Evolutionary conservation across 345 rosid species (phyloP), one percentile per base, ranked within the genome.

Genomic region (Populus simonii): DNA sequence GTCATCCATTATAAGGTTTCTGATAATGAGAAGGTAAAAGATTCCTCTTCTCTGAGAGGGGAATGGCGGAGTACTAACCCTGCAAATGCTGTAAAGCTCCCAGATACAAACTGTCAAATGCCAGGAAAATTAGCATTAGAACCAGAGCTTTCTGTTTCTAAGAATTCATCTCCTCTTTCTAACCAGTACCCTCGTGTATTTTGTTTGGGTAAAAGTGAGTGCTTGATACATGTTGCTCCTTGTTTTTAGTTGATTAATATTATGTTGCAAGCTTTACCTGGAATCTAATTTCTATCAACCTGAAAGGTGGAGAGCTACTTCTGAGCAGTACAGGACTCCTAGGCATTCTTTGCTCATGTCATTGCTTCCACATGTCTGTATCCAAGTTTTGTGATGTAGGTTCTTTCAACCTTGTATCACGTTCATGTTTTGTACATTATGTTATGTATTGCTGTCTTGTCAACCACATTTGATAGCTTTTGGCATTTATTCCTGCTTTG

Each of bases 301-400:
- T 78, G 51, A 70, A 78, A 87, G 90, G 83, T 68, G 90, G 92
- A 22, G 78, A 83, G 79, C 81, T 89, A n/a, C 89, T 89, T 71
- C 88, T 89, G 20, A 84, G 90, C 84, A 80, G 83, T 73, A 86
- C 80, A 3, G 90, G 92, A 74, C 81, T 87, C 38, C 67, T 84
- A 43, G 87, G 85, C 43, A 77, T 87, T 73, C 76, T 87, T n/a
- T 89, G 90, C 76, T 78, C 88, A 4, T 89, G 90, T 78, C 92
- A 89, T 68, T 78, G 66, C 53, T 85, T 73, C 74, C 88, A 86
- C 76, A 84, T 84, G 81, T 89, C 92, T 47, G 86, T 86, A 61
- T 82, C 90, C 10, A 83, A 76, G 66, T 89, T 89, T 81, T 87
- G 88, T 55, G 84, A 89, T 90, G 92, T 89, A 86, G 71, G 49